Percentiles rank a stretch among this genome's conserved stretches.
Evolutionary conservation across 1,139 yeast genomes (phyloP).

Genomic region (Zygoascus hellenicus): DNA sequence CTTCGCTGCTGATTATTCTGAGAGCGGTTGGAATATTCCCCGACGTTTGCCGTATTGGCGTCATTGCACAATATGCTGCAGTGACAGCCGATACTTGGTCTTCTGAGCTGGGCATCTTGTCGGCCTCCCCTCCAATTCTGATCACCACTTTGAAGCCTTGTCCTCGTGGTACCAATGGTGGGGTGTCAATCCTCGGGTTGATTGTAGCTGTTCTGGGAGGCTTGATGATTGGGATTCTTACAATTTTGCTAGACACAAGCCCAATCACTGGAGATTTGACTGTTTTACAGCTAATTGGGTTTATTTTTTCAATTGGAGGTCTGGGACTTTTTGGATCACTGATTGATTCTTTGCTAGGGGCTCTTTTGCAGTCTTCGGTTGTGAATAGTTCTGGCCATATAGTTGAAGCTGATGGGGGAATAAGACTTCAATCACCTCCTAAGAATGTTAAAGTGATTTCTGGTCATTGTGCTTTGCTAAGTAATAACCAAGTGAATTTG

Average conservation of each 20-base stretch:
- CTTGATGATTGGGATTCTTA: slow-evolving; percentile 33
- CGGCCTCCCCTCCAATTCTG: slow-evolving; percentile 36
- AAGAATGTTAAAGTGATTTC: background rate
- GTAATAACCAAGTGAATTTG: slow-evolving; percentile 42
- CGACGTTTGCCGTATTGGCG: slow-evolving; percentile 29
- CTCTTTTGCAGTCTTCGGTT: slow-evolving; percentile 37
- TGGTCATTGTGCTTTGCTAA: slow-evolving; percentile 26
- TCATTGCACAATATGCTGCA: slow-evolving; percentile 42
- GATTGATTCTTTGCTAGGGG: slow-evolving; percentile 44
- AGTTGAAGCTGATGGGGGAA: slow-evolving; percentile 42
- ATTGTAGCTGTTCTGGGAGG: slow-evolving; percentile 40
- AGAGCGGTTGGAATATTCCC: slow-evolving; percentile 12
- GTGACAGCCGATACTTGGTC: slow-evolving; percentile 48
- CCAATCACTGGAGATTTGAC: slow-evolving; percentile 16
- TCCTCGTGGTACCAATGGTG: slow-evolving; percentile 49
- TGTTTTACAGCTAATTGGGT: background rate
- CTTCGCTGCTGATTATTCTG: slow-evolving; percentile 26
- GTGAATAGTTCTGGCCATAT: slow-evolving; percentile 36
- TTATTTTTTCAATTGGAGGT: slow-evolving; percentile 30
- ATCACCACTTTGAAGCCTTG: slow-evolving; percentile 41
- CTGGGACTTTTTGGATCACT: slow-evolving; percentile 41
- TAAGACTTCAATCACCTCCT: slow-evolving; percentile 18
- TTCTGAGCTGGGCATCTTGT: slow-evolving; percentile 45
- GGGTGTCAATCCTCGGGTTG: slow-evolving; percentile 39
- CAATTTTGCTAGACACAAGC: slow-evolving; percentile 21